A percentile compares a stretch with the other conserved stretches of the same genome.
These are phyloP conservation scores for Dryas alaskensis DNA, from an alignment of 306 rosid genomes.

Conservation along the genomic window DNA sequence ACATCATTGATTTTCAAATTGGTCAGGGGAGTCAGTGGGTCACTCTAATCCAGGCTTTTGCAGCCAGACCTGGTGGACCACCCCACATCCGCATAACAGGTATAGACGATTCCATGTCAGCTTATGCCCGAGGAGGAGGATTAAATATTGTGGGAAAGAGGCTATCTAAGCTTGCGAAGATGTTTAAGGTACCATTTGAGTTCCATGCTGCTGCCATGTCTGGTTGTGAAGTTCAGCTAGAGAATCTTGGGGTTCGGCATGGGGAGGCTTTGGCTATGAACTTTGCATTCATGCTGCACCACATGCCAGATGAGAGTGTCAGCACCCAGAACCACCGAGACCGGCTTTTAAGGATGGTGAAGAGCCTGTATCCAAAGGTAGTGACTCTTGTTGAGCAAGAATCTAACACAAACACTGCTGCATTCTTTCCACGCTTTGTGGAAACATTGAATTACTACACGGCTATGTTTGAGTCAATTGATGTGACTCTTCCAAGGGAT, in stretches of 20 bases:
- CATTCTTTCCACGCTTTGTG: slow-evolving; percentile 73
- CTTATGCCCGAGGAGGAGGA: slow-evolving; percentile 95
- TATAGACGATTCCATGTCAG: slow-evolving; percentile 72
- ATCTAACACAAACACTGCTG: slow-evolving; percentile 79
- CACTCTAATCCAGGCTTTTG: slow-evolving; percentile 92
- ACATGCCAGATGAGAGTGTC: slow-evolving; percentile 95
- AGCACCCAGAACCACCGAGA: slow-evolving; percentile 84
- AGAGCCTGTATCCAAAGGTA: slow-evolving; percentile 83
- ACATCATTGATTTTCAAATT: slow-evolving; percentile 91
- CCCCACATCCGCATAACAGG: slow-evolving; percentile 96
- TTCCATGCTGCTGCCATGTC: slow-evolving; percentile 73
- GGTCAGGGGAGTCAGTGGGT: slow-evolving; percentile 95
- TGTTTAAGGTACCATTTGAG: slow-evolving; percentile 76
- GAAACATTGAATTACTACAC: slow-evolving; percentile 76
- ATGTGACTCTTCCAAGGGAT: slow-evolving; percentile 68
- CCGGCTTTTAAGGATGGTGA: slow-evolving; percentile 69
- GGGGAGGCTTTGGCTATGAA: slow-evolving; percentile 88
- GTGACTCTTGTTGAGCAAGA: slow-evolving; percentile 99
- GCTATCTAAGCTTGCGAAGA: slow-evolving; percentile 67
- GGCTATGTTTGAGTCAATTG: slow-evolving; percentile 93
- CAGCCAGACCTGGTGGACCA: slow-evolving; percentile 97
- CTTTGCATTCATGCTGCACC: slow-evolving; percentile 89
- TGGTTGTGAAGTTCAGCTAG: slow-evolving; percentile 65
- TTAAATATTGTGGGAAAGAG: slow-evolving; percentile 67
- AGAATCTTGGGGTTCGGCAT: slow-evolving; percentile 51